Base-by-base conservation (phyloP, 2,329 filamentous ascomycete species). In the Xylariaceae sp. region DNA sequence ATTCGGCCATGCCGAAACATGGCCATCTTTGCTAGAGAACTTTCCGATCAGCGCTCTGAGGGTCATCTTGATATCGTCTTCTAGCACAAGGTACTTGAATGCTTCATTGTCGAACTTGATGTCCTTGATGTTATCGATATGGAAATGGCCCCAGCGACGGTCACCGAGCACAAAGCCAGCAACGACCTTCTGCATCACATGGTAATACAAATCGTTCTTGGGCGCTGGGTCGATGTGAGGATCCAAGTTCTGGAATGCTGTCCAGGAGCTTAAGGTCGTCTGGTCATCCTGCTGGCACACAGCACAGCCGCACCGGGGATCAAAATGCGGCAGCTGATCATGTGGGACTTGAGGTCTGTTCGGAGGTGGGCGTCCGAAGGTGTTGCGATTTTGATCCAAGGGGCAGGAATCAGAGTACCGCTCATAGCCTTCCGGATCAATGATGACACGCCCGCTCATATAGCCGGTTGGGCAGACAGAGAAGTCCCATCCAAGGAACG, bases 11-110 rank as follows among this genome's bases (percentile, higher is more conserved):
- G 75, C 73, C 0, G 69, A 66, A 6, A 78, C 62, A 14, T 65
- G 67, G 38, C 73, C 72, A 19, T 71, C 63, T 11, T 57, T 64
- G 42, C 65, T 69, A 44, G 74, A 71, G 53, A 77, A 77, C 60
- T 75, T 76, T 50, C 75, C 74, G 45, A 77, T 73, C 47, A 78
- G 68, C 3, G 74, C 69, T 50, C 72, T 75, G 57, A 78, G 74
- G 0, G 75, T 77, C 50, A 69, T 53, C 61, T 78, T 79, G 64
- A 78, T 66, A 49, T 75, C 73, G 14, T 74, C 69, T 52, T 79
- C 74, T 11, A 79, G 70, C 6, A 78, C 74, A 22, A 79, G 73
- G 51, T 75, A 74, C 61, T 75, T 74, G 72, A 78, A 79, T 2
- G 76, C 75, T 38, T 78, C 74, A 47, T 65, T 72, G 60, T 78